A percentile compares a stretch with the other conserved stretches of the same genome.
phyloP scores from a whole-genome alignment of 495 filamentous ascomycete species.

The Tuber borchii region DNA sequence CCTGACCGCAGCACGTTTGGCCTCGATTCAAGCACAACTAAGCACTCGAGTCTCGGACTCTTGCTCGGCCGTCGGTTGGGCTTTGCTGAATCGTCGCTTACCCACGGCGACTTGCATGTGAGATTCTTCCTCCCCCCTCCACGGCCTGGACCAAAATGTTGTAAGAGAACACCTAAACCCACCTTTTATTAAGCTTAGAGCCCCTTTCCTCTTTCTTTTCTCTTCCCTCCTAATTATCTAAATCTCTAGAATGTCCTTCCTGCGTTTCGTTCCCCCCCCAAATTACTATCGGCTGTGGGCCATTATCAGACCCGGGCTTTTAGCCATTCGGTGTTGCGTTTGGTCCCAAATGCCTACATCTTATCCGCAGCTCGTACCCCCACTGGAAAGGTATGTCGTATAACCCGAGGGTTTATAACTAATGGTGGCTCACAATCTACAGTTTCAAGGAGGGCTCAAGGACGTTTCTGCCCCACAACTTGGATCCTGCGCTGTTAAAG shows the following conservation, averaged over 20 bases:
- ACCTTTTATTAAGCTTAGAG: background rate
- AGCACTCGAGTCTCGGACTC: too few relatives aligned
- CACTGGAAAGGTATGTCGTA: slow-evolving; percentile 64
- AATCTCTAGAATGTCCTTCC: background rate
- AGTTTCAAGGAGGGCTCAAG: slow-evolving; percentile 90
- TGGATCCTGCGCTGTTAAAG: slow-evolving; percentile 80
- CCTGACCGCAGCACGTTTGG: too few relatives aligned
- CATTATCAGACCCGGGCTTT: slow-evolving; percentile 47
- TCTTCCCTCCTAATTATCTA: background rate
- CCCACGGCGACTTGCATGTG: background rate
- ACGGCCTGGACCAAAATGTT: background rate
- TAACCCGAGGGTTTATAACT: background rate
- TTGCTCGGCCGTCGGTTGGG: too few relatives aligned
- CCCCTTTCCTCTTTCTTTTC: background rate
- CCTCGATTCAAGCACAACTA: too few relatives aligned
- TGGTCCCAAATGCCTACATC: slow-evolving; percentile 78
- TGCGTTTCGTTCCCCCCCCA: background rate
- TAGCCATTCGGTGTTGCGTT: slow-evolving; percentile 53
- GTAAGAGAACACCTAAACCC: background rate
- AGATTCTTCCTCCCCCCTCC: background rate
- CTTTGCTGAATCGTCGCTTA: background rate
- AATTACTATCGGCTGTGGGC: background rate
- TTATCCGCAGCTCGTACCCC: slow-evolving; percentile 81
- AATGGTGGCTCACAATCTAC: slow-evolving; percentile 2
- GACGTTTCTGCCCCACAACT: slow-evolving; percentile 77